phyloP scores from a whole-genome alignment of 805 yeast genomes.

The Dipodascopsis uninucleata region DNA sequence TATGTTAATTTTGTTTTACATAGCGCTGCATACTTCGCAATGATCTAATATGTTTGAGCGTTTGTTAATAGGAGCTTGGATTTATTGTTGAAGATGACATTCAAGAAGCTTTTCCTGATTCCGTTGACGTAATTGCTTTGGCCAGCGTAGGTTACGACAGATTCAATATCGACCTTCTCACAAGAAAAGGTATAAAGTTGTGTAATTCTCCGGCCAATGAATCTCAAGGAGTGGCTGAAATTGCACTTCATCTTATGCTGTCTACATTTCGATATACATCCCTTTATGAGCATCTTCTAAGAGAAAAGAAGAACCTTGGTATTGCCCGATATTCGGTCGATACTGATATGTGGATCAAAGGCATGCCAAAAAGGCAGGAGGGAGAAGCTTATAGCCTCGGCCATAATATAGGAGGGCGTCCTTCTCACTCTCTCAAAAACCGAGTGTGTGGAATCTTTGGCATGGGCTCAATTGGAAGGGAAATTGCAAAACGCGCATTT shows the following conservation, averaged over 20 bases:
- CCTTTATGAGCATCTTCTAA: slow-evolving; percentile 42
- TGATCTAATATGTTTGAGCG: not conserved
- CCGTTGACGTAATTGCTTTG: slow-evolving; percentile 7
- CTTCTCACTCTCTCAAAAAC: slow-evolving; percentile 28
- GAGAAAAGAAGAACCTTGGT: slow-evolving; percentile 38
- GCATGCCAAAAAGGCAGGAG: not conserved
- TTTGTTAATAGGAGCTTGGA: not conserved
- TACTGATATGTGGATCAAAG: slow-evolving; percentile 38
- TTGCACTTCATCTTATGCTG: slow-evolving; percentile 48
- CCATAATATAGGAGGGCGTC: slow-evolving; percentile 7
- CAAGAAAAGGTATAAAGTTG: slow-evolving; percentile 43
- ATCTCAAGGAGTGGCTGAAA: slow-evolving; percentile 55
- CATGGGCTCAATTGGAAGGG: slow-evolving; percentile 61
- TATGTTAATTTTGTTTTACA: not conserved
- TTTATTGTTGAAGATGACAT: not conserved
- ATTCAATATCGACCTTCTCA: slow-evolving; percentile 45
- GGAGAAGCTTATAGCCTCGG: slow-evolving; percentile 2
- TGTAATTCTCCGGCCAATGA: slow-evolving; percentile 55
- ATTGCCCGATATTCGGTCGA: not conserved
- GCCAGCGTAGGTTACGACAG: slow-evolving; percentile 54
- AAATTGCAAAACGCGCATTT: slow-evolving; percentile 48
- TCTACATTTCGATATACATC: slow-evolving; percentile 50
- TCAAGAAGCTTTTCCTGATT: not conserved
- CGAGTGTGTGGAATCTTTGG: slow-evolving; percentile 56
- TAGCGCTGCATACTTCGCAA: not conserved